A percentile compares a stretch with the other conserved stretches of the same genome.
Conservation (phyloP, 495 filamentous ascomycete species). For the Daldinia bambusicola region DNA sequence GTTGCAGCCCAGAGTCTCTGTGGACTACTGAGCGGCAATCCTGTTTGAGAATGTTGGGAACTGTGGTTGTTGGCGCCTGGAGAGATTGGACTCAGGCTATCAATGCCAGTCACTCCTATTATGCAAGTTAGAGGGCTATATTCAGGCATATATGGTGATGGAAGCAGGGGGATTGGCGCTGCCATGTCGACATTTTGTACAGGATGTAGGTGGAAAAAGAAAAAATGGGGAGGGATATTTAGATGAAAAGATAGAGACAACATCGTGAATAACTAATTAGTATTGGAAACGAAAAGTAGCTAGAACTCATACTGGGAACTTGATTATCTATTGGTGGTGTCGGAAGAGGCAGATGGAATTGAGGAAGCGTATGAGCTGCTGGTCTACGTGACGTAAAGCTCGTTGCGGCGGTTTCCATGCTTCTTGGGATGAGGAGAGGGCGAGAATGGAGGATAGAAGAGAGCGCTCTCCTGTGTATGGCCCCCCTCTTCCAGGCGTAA, state of each 20-base stretch:
- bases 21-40: constrained; percentile 58
- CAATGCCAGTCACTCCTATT: constrained; percentile 61
- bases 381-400: constrained; percentile 49
- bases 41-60: constrained; percentile 62
- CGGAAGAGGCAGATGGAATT: constrained; percentile 45
- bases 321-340: constrained; percentile 41
- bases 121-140: constrained; percentile 58
- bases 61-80: constrained; percentile 66
- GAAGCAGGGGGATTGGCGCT: not conserved
- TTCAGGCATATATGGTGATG: not conserved
- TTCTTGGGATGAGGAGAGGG: constrained; percentile 15
- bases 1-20: constrained; percentile 63
- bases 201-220: not conserved
- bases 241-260: not conserved
- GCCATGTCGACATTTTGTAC: not conserved
- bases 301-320: constrained; percentile 45
- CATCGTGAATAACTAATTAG: not conserved
- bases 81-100: constrained; percentile 69
- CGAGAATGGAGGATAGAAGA: constrained; percentile 6
- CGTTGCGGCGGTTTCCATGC: constrained; percentile 45
- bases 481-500: constrained; percentile 2
- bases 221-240: not conserved
- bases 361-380: constrained; percentile 46
- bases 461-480: constrained; percentile 1
- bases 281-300: constrained; percentile 20